Evolutionary conservation across 1,284 basidiomycete species (phyloP).

Genomic region (Fistulinella cinereoalba): DNA sequence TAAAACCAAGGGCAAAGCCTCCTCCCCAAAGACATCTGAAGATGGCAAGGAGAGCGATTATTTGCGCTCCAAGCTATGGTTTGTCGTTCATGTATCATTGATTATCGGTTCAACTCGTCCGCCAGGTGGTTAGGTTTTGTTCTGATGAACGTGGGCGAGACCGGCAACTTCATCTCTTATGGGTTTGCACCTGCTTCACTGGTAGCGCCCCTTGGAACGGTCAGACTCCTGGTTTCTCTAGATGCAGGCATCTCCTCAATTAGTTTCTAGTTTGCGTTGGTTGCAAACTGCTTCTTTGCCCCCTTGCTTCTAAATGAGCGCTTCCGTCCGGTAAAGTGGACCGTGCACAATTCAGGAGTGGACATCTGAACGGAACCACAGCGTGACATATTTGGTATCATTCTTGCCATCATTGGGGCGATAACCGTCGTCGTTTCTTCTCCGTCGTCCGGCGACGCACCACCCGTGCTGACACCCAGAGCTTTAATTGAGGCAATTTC

Average conservation of each 20-base stretch:
- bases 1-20: slow-evolving; percentile 6
- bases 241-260: background rate
- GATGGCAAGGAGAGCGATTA: slow-evolving; percentile 61
- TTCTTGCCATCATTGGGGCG: slow-evolving; percentile 80
- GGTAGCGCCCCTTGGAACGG: slow-evolving; percentile 94
- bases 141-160: slow-evolving; percentile 90
- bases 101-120: background rate
- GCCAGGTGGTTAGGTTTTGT: slow-evolving; percentile 88
- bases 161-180: slow-evolving; percentile 89
- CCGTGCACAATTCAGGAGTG: slow-evolving; percentile 1
- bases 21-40: slow-evolving; percentile 1
- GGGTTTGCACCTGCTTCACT: slow-evolving; percentile 88
- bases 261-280: slow-evolving; percentile 68
- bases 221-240: slow-evolving; percentile 39
- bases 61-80: slow-evolving; percentile 83
- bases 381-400: slow-evolving; percentile 86
- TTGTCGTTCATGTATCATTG: slow-evolving; percentile 15
- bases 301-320: slow-evolving; percentile 82
- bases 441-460: slow-evolving; percentile 58
- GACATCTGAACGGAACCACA: slow-evolving; percentile 27
- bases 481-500: slow-evolving; percentile 70
- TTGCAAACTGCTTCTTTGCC: slow-evolving; percentile 94
- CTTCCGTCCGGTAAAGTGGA: slow-evolving; percentile 59
- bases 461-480: slow-evolving; percentile 60
- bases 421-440: slow-evolving; percentile 88